Conservation (phyloP, 257 asterid genomes). For the Asclepias syriaca region DNA sequence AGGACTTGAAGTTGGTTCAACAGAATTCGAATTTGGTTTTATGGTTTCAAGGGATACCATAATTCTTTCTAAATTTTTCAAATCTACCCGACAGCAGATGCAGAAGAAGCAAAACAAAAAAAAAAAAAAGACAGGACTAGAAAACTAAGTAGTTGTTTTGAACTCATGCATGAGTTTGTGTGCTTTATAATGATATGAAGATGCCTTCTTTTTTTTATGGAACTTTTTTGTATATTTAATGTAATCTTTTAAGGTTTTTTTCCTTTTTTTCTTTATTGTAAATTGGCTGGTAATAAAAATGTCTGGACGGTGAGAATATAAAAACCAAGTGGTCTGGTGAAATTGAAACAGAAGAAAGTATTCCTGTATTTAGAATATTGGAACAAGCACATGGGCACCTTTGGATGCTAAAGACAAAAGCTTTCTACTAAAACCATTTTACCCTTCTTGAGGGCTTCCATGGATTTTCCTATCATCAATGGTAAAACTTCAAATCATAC, state of each 20-base stretch:
- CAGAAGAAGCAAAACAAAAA: neutral
- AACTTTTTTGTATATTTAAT: constrained; percentile 8
- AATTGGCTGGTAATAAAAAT: constrained; percentile 6
- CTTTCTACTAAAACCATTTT: constrained; percentile 17
- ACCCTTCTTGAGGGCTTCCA: constrained; percentile 3
- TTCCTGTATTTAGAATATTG: constrained; percentile 34
- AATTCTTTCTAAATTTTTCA: neutral
- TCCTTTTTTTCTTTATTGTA: too few species aligned
- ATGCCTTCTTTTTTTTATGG: neutral
- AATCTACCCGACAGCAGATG: constrained; percentile 1
- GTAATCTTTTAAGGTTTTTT: constrained; percentile 4
- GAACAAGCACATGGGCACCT: constrained; percentile 54
- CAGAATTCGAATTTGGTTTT: constrained; percentile 19
- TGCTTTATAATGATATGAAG: constrained; percentile 31
- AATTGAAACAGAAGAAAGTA: constrained; percentile 38
- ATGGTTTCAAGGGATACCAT: constrained; percentile 49
- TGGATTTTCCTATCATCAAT: constrained; percentile 2
- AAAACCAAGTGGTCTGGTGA: constrained; percentile 51
- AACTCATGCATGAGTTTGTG: constrained; percentile 19
- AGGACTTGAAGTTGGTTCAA: constrained; percentile 38
- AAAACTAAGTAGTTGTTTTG: constrained; percentile 3
- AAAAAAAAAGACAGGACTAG: too few species aligned
- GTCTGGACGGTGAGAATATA: constrained; percentile 45
- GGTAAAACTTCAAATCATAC: neutral
- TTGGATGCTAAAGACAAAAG: constrained; percentile 46